A percentile compares a stretch with the other conserved stretches of the same genome.
Conservation (phyloP, 192 early-diverging fungal species). For the Coemansia sp. region DNA sequence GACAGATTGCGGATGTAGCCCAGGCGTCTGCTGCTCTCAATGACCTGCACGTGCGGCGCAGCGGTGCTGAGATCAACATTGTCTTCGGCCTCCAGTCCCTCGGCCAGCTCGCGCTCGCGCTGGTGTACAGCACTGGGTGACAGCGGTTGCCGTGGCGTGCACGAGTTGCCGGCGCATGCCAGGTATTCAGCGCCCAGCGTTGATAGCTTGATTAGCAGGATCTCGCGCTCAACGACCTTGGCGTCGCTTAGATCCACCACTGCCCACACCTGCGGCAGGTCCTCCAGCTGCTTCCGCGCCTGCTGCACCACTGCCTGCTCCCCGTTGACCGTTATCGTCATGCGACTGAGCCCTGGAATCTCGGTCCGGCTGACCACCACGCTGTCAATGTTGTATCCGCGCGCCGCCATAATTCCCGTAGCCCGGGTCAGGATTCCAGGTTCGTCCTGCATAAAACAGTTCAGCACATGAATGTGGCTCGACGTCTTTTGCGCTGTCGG, state of each 20-base stretch:
- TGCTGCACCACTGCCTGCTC: constrained; percentile 82
- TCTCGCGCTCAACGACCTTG: constrained; percentile 86
- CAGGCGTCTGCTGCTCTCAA: constrained; percentile 63
- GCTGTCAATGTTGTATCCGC: constrained; percentile 97
- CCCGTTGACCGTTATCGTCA: constrained; percentile 94
- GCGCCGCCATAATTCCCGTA: constrained; percentile 84
- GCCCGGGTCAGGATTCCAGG: constrained; percentile 77
- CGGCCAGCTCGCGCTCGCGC: constrained; percentile 30
- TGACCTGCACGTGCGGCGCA: constrained; percentile 63
- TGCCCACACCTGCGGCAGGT: constrained; percentile 95
- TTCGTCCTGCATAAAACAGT: constrained; percentile 91
- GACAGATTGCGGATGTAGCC: constrained; percentile 62
- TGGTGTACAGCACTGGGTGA: constrained; percentile 34
- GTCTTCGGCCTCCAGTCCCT: constrained; percentile 9
- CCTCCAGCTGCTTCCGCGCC: constrained; percentile 88
- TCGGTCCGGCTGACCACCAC: constrained; percentile 96
- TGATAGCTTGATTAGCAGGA: constrained; percentile 92
- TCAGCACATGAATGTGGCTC: constrained; percentile 71
- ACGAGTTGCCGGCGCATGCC: constrained; percentile 32
- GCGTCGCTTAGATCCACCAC: constrained; percentile 92
- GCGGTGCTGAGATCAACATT: constrained; percentile 1
- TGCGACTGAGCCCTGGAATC: constrained; percentile 84
- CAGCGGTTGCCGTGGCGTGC: constrained; percentile 44
- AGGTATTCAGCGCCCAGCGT: constrained; percentile 68
- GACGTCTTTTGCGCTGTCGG: constrained; percentile 52